Percentiles rank a stretch among this genome's conserved stretches.
phyloP scores from a whole-genome alignment of 805 yeast genomes.

The Cyberlindnera japonica region DNA sequence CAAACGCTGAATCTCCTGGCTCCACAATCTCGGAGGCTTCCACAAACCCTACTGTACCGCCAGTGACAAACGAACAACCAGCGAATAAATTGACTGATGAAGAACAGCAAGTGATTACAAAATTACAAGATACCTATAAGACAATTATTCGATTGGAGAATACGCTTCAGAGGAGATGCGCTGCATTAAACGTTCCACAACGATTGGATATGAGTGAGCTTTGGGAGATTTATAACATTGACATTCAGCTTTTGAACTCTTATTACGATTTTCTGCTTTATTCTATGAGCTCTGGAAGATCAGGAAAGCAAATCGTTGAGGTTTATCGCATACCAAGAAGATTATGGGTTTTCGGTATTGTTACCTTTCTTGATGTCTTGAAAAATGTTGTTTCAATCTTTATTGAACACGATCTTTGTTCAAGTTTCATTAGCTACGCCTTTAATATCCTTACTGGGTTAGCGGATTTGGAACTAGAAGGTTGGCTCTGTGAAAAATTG shows the following conservation, averaged over 20 bases:
- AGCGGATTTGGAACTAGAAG: constrained; percentile 31
- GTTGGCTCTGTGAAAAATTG: constrained; percentile 73
- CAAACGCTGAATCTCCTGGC: constrained; percentile 22
- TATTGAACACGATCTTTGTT: constrained; percentile 74
- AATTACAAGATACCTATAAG: constrained; percentile 71
- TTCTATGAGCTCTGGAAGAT: constrained; percentile 68
- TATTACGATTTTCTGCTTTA: constrained; percentile 70
- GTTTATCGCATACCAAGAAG: constrained; percentile 75
- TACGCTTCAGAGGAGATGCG: constrained; percentile 68
- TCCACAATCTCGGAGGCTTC: constrained; percentile 18
- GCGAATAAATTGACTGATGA: constrained; percentile 39
- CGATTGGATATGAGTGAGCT: constrained; percentile 57
- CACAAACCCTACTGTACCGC: constrained; percentile 7
- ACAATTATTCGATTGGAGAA: constrained; percentile 64
- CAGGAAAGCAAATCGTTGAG: constrained; percentile 74
- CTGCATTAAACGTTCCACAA: constrained; percentile 51
- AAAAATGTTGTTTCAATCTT: constrained; percentile 71
- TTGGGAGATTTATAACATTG: constrained; percentile 70
- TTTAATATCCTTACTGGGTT: constrained; percentile 47
- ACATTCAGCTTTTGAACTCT: constrained; percentile 61
- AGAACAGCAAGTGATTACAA: constrained; percentile 63
- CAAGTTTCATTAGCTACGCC: constrained; percentile 69
- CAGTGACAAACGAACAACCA: constrained; percentile 11
- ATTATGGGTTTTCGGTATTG: constrained; percentile 84
- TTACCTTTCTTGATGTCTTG: constrained; percentile 71